Evolutionary conservation across 441 rosid species (phyloP).

Genomic region (Erysimum pusillum): DNA sequence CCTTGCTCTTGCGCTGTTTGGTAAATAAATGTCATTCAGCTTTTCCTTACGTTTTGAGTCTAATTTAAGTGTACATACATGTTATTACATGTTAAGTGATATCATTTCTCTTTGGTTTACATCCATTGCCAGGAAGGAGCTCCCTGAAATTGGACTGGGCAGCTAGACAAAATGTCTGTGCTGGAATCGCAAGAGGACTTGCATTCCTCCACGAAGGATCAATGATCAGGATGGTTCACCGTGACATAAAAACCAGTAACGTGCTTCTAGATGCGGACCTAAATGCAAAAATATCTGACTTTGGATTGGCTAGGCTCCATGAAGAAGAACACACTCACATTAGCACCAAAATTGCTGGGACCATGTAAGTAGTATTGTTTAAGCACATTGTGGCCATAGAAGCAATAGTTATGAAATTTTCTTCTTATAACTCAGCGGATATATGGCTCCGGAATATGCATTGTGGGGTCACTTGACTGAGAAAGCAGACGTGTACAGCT

Average conservation of each 20-base stretch:
- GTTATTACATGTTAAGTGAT: not conserved
- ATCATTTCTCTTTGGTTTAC: slow-evolving; percentile 9
- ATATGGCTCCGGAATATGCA: slow-evolving; percentile 57
- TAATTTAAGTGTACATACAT: not conserved
- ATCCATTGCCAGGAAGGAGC: slow-evolving; percentile 39
- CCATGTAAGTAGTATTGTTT: slow-evolving; percentile 41
- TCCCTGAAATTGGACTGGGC: slow-evolving; percentile 51
- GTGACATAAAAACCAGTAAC: slow-evolving; percentile 61
- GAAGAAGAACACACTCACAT: slow-evolving; percentile 60
- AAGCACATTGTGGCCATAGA: no score
- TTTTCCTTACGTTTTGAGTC: not conserved
- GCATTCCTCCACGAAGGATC: slow-evolving; percentile 64
- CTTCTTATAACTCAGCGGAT: slow-evolving; percentile 42
- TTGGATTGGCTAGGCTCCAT: slow-evolving; percentile 62
- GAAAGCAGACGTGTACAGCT: slow-evolving; percentile 47
- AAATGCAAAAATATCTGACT: slow-evolving; percentile 58
- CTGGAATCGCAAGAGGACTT: slow-evolving; percentile 60
- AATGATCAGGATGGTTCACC: slow-evolving; percentile 53
- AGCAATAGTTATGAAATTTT: not conserved
- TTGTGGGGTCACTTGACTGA: slow-evolving; percentile 52
- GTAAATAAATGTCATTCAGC: not conserved
- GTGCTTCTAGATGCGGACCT: slow-evolving; percentile 53
- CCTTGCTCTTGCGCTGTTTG: slow-evolving; percentile 63
- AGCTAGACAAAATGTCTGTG: slow-evolving; percentile 48
- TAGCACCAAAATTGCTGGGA: slow-evolving; percentile 60